Evolutionary conservation across 2,329 filamentous ascomycete genomes (phyloP).

Genomic region (Cercospora sp.): DNA sequence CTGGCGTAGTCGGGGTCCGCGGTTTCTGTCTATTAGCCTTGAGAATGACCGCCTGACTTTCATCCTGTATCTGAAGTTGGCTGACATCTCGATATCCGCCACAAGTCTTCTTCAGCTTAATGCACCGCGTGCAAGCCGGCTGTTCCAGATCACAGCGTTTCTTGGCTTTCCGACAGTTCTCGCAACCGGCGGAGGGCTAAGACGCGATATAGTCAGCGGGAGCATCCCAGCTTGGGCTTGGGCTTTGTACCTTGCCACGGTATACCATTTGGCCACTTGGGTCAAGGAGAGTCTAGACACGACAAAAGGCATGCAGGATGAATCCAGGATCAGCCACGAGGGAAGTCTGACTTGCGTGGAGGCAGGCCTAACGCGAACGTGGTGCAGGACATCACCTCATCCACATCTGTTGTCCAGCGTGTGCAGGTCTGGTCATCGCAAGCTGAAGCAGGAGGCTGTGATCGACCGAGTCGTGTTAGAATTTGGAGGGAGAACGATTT

Average conservation of each 20-base stretch:
- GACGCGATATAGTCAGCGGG: neutral
- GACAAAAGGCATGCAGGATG: neutral
- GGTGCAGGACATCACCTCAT: constrained; percentile 12
- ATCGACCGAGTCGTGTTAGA: neutral
- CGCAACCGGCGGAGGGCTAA: constrained; percentile 38
- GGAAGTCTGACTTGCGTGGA: neutral
- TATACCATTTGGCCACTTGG: constrained; percentile 33
- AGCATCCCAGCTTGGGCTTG: neutral
- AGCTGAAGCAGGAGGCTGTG: neutral
- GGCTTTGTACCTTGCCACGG: constrained; percentile 32
- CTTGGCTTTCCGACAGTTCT: constrained; percentile 39
- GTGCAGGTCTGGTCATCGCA: neutral
- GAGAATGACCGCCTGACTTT: constrained; percentile 34
- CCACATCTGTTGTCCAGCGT: neutral
- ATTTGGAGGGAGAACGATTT: neutral
- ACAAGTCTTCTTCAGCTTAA: constrained; percentile 37
- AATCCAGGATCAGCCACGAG: neutral
- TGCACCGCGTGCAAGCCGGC: constrained; percentile 37
- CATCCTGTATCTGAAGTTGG: constrained; percentile 39
- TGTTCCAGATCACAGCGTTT: constrained; percentile 38
- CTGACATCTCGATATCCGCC: constrained; percentile 38
- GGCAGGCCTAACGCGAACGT: neutral
- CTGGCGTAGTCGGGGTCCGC: constrained; percentile 24
- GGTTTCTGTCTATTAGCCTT: constrained; percentile 33
- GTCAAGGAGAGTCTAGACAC: neutral